Evolutionary conservation across 2,329 filamentous ascomycete genomes (phyloP), one percentile per base, ranked within the genome.

Genomic region (Clonostachys solani): DNA sequence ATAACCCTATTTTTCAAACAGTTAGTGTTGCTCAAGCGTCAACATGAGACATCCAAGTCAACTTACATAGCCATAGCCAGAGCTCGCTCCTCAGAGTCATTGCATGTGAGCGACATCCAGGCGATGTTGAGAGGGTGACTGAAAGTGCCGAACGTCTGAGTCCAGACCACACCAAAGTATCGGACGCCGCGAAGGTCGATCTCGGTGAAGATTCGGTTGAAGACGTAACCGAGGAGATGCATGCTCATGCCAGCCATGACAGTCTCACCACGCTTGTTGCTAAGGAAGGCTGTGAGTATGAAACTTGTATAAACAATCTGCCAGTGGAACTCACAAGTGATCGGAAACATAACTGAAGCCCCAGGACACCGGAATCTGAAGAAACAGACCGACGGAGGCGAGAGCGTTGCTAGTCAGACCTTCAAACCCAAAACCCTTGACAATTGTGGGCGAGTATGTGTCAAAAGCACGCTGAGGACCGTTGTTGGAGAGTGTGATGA

Each of bases 81-180:
- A 1, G 79, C 77, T 43, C 79, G 66, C 52, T 81, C 74, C 50
- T 83, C 78, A 0, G 78, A 80, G 45, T 80, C 77, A 0, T 68
- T 67, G 56, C 79, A 80, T 3, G 74, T 70, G 1, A 82, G 63
- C 0, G 77, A 81, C 57, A 83, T 68, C 78, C 79, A 83, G 2
- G 78, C 73, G 44, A 83, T 79, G 55, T 83, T 83, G 18, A 83
- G 66, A 1, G 76, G 76, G 47, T 80, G 76, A 2, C 73, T 72
- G 48, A 78, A 78, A 5, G 74, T 78, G 17, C 73, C 75, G 48
- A 80, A 79, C 0, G 65, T 71, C 54, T 80, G 76, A 0, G 75
- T 80, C 73, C 74, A 79, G 18, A 80, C 69, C 3, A 80, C 75
- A 33, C 75, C 76, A 50, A 80, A 79, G 58, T 78, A 79, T 5